Evolutionary conservation across 345 rosid genomes (phyloP).

Genomic region (Aethionema arabicum): DNA sequence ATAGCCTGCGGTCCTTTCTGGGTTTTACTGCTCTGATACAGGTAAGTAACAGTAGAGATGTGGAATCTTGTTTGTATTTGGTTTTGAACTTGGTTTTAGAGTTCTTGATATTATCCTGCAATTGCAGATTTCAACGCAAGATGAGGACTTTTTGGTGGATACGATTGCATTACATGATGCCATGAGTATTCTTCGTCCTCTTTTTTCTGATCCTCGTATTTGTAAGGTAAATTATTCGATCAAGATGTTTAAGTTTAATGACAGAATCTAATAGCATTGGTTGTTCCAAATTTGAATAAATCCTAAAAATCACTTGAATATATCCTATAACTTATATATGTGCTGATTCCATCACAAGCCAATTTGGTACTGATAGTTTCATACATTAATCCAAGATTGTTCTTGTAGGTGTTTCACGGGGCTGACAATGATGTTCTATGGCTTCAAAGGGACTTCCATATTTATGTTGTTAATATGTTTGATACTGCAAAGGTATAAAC

Average conservation of each 20-base stretch:
- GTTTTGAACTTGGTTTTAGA: constrained; percentile 1
- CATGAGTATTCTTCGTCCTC: constrained; percentile 64
- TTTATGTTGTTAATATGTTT: constrained; percentile 85
- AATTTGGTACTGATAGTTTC: background rate
- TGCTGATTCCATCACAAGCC: background rate
- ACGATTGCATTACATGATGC: constrained; percentile 73
- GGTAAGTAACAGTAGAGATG: constrained; percentile 35
- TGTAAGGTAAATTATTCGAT: constrained; percentile 60
- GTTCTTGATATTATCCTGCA: background rate
- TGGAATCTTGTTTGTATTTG: background rate
- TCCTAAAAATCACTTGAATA: background rate
- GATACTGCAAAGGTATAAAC: constrained; percentile 85
- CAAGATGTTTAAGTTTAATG: background rate
- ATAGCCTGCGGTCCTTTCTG: constrained; percentile 73
- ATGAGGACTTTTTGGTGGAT: constrained; percentile 76
- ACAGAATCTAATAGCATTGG: constrained; percentile 4
- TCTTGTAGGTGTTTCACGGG: constrained; percentile 86
- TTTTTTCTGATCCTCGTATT: constrained; percentile 68
- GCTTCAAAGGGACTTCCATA: constrained; percentile 95
- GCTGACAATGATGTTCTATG: constrained; percentile 93
- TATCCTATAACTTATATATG: background rate
- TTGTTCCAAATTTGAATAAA: background rate
- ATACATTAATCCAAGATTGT: background rate
- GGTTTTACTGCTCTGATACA: constrained; percentile 89
- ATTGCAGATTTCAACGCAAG: constrained; percentile 64